phyloP scores from a whole-genome alignment of 1,139 yeast species.

The Spencermartinsiella ligniputridi region DNA sequence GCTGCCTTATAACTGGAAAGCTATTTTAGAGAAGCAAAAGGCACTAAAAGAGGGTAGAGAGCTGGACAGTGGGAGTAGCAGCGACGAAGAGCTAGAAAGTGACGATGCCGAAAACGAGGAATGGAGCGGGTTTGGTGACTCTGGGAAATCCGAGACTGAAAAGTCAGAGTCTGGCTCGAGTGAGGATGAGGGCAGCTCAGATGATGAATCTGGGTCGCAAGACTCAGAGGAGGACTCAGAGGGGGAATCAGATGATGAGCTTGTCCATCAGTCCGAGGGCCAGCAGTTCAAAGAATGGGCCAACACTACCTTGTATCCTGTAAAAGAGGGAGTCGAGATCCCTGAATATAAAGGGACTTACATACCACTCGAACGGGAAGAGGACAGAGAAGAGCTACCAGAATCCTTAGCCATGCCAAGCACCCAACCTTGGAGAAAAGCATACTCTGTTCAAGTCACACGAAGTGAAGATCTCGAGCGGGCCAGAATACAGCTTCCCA shows the following conservation, averaged over 20 bases:
- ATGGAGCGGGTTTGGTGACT: conserved; percentile 18
- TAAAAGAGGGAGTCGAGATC: conserved; percentile 25
- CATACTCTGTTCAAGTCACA: conserved; percentile 63
- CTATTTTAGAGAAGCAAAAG: conserved; percentile 45
- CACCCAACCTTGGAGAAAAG: conserved; percentile 55
- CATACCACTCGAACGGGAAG: conserved; percentile 32
- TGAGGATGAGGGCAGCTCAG: conserved; percentile 17
- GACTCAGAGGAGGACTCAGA: conserved; percentile 18
- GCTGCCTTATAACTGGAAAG: conserved; percentile 56
- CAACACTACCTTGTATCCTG: conserved; percentile 24
- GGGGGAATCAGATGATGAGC: conserved; percentile 10
- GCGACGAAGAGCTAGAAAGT: conserved; percentile 21
- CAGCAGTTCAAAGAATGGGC: conserved; percentile 50
- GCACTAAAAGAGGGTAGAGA: conserved; percentile 31
- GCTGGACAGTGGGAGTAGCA: conserved; percentile 36
- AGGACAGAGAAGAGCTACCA: conserved; percentile 35
- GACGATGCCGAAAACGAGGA: conserved; percentile 24
- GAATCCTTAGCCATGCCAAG: conserved; percentile 47
- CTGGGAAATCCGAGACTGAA: conserved; percentile 20
- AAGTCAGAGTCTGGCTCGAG: conserved; percentile 24
- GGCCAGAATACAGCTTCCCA: conserved; percentile 73
- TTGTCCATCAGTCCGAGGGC: conserved; percentile 6
- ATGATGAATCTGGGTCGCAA: conserved; percentile 20
- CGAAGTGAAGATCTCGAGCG: conserved; percentile 63
- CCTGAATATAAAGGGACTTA: conserved; percentile 33